phyloP scores from a whole-genome alignment of 805 yeast genomes.

The Teunomyces tritomae region DNA sequence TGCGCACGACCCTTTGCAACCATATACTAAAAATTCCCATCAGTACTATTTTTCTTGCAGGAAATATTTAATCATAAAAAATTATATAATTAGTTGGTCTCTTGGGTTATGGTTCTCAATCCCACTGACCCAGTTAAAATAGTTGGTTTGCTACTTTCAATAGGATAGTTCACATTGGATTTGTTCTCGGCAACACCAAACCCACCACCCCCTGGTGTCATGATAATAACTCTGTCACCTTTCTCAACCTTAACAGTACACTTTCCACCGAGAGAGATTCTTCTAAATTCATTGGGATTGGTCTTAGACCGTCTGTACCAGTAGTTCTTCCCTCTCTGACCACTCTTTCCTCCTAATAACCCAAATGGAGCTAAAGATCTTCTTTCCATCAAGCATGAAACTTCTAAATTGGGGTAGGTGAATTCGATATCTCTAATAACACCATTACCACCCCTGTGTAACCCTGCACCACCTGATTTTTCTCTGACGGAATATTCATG shows the following conservation, averaged over 20 bases:
- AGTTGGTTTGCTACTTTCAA: slow-evolving; percentile 21
- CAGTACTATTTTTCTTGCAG: background rate
- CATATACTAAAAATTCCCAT: background rate
- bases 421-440: slow-evolving; percentile 84
- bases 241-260: slow-evolving; percentile 29
- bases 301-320: slow-evolving; percentile 27
- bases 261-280: slow-evolving; percentile 32
- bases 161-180: slow-evolving; percentile 19
- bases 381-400: slow-evolving; percentile 83
- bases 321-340: slow-evolving; percentile 56
- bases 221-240: slow-evolving; percentile 42
- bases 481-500: slow-evolving; percentile 67
- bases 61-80: no score
- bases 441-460: slow-evolving; percentile 78
- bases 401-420: slow-evolving; percentile 43
- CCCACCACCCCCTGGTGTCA: slow-evolving; percentile 48
- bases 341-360: slow-evolving; percentile 76
- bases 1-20: slow-evolving; percentile 1
- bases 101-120: slow-evolving; percentile 31
- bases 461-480: slow-evolving; percentile 81
- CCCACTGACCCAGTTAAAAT: slow-evolving; percentile 38
- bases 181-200: slow-evolving; percentile 23
- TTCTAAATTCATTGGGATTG: slow-evolving; percentile 14
- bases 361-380: slow-evolving; percentile 87
- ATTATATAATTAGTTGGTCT: slow-evolving; percentile 26